Base-by-base conservation (phyloP, 1,139 yeast species). In the Suhomyces wounanorum region DNA sequence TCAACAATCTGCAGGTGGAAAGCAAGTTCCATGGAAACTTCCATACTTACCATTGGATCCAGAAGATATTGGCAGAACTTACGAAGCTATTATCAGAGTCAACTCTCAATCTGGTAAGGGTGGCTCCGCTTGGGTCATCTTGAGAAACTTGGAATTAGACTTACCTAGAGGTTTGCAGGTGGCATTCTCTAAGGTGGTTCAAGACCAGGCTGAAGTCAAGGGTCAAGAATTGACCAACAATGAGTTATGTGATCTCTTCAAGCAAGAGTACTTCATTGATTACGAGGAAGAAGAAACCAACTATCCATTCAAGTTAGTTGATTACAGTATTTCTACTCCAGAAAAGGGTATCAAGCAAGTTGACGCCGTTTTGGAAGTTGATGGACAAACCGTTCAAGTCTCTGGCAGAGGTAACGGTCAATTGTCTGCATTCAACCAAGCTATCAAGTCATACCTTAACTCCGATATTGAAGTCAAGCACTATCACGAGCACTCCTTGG, bases 81-180 rank as follows among this genome's bases (percentile, higher is more conserved):
- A 94, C 72, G 98, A 94, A 75, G 98, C 98, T 43, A 96, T 94
- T 57, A 94, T 94, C 65, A 84, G 99, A 70, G 98, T 94, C 71
- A 94, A 94, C 77, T 91, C 97, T 10, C 98, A 94, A 77, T 87
- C 96, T 26, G 99, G 99, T 65, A 94, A 94, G 75, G 98, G 98
- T 66, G 98, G 98, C 67, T 96, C 98, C 28, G 96, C 98, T 30
- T 94, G 98, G 97, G 88, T 94, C 58, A 87, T 94, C 64, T 81
- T 91, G 63, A 84, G 96, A 65, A 82, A 88, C 56, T 78, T 94
- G 66, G 97, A 92, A 58, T 81, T 94, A 55, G 98, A 94, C 64
- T 80, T 94, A 61, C 99, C 99, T 55, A 85, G 98, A 70, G 87
- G 85, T 49, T 77, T 94, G 67, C 99, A 94, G 74, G 88, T 92